Conservation (phyloP, 1,139 yeast genomes). For the Hanseniaspora uvarum region DNA sequence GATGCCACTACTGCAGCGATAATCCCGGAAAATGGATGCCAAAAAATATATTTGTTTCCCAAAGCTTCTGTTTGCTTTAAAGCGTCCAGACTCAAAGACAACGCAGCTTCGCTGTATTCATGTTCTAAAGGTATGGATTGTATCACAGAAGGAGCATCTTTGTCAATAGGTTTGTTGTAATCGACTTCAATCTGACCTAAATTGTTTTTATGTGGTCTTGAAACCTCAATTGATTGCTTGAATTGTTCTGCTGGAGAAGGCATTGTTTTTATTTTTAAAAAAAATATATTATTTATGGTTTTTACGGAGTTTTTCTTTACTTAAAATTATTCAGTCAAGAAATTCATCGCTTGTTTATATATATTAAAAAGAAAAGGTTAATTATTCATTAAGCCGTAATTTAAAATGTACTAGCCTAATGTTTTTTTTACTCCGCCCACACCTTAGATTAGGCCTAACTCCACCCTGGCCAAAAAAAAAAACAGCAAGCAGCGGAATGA, state of each 20-base stretch:
- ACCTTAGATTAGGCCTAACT: background rate
- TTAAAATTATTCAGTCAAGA: background rate
- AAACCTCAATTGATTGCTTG: constrained; percentile 17
- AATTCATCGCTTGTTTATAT: too few species aligned
- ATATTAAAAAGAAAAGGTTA: too few species aligned
- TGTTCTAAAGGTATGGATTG: constrained; percentile 42
- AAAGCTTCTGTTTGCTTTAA: constrained; percentile 47
- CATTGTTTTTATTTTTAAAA: background rate
- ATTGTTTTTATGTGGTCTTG: constrained; percentile 18
- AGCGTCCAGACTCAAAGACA: constrained; percentile 55
- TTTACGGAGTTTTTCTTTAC: background rate
- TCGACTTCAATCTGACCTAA: constrained; percentile 39
- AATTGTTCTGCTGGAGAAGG: background rate
- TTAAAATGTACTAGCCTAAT: background rate
- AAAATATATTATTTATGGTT: background rate
- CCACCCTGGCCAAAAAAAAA: background rate
- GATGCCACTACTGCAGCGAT: background rate
- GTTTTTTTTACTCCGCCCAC: background rate
- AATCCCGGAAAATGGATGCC: constrained; percentile 35
- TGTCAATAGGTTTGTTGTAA: constrained; percentile 46
- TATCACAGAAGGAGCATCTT: constrained; percentile 42
- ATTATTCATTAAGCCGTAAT: background rate
- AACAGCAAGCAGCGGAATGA: too few species aligned
- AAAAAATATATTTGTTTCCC: constrained; percentile 41
- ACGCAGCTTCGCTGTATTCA: constrained; percentile 47